phyloP scores from a whole-genome alignment of 768 basidiomycete genomes.

The Suillus subaureus region DNA sequence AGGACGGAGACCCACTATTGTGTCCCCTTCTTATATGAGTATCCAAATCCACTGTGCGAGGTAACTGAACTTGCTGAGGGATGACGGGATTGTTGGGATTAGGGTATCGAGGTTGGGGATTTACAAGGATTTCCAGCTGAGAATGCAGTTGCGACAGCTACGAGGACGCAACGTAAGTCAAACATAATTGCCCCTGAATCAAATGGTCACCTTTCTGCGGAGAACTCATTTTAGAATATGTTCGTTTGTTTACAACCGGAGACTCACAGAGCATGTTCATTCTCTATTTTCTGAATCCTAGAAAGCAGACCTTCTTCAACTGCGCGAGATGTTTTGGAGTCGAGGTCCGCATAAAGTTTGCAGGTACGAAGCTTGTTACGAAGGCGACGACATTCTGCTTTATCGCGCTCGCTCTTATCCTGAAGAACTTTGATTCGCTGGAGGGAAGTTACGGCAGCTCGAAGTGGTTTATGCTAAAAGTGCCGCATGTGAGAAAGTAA shows the following conservation, averaged over 20 bases:
- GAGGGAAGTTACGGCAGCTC: conserved; percentile 36
- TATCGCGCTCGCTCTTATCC: conserved; percentile 33
- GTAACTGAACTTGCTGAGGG: conserved; percentile 52
- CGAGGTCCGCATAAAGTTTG: conserved; percentile 30
- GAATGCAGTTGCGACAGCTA: conserved; percentile 35
- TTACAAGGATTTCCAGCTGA: conserved; percentile 39
- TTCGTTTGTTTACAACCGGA: not conserved
- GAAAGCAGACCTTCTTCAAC: conserved; percentile 38
- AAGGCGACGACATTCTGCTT: conserved; percentile 32
- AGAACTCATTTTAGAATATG: not conserved
- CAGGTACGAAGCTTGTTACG: conserved; percentile 33
- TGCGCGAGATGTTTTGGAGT: conserved; percentile 36
- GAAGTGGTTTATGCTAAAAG: conserved; percentile 35
- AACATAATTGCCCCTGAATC: not conserved
- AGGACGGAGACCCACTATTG: conserved; percentile 44
- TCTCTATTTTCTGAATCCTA: conserved; percentile 35
- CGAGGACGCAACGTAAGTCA: conserved; percentile 22
- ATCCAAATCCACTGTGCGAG: conserved; percentile 39
- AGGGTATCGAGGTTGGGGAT: conserved; percentile 31
- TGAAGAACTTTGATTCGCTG: conserved; percentile 41
- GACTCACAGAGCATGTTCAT: conserved; percentile 29
- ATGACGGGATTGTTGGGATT: conserved; percentile 46
- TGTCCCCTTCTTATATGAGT: conserved; percentile 52
- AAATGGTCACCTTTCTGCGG: conserved; percentile 8
- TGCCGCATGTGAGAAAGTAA: conserved; percentile 23